Conservation (phyloP, 495 filamentous ascomycete species). For the Penicillium pulvis region DNA sequence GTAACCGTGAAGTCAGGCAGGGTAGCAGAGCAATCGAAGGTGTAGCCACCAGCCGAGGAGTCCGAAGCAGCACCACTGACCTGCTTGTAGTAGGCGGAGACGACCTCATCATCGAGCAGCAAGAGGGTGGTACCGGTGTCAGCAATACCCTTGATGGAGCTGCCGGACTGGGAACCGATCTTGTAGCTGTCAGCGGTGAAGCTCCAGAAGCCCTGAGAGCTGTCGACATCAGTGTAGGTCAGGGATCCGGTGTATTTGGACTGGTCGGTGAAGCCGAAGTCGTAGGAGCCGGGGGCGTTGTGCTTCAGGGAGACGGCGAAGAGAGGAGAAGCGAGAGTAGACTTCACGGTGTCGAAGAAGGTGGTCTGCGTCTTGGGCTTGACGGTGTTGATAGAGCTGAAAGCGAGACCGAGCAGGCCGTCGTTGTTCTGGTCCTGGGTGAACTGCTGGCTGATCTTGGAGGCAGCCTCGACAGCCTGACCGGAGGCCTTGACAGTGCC, state of each 20-base stretch:
- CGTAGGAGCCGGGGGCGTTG: constrained; percentile 63
- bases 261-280: constrained; percentile 73
- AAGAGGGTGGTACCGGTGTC: constrained; percentile 75
- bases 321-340: constrained; percentile 57
- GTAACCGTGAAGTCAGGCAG: constrained; percentile 65
- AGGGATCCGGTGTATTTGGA: constrained; percentile 64
- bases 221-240: constrained; percentile 61
- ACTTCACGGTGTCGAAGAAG: constrained; percentile 72
- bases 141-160: constrained; percentile 38
- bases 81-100: constrained; percentile 63
- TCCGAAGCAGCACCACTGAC: constrained; percentile 55
- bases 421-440: constrained; percentile 59
- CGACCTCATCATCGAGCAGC: constrained; percentile 58
- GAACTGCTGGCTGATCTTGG: constrained; percentile 62
- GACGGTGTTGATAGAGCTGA: constrained; percentile 71
- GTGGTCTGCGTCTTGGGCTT: constrained; percentile 62
- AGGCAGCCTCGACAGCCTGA: constrained; percentile 73
- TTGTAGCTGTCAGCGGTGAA: constrained; percentile 66
- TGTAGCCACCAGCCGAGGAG: constrained; percentile 59
- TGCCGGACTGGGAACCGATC: constrained; percentile 50
- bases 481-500: constrained; percentile 61
- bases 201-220: constrained; percentile 67
- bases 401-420: constrained; percentile 73
- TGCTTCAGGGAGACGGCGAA: constrained; percentile 72
- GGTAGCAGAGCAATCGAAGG: constrained; percentile 62